phyloP scores from a whole-genome alignment of 108 stramenopile species.

The Skeletonema costatum region DNA sequence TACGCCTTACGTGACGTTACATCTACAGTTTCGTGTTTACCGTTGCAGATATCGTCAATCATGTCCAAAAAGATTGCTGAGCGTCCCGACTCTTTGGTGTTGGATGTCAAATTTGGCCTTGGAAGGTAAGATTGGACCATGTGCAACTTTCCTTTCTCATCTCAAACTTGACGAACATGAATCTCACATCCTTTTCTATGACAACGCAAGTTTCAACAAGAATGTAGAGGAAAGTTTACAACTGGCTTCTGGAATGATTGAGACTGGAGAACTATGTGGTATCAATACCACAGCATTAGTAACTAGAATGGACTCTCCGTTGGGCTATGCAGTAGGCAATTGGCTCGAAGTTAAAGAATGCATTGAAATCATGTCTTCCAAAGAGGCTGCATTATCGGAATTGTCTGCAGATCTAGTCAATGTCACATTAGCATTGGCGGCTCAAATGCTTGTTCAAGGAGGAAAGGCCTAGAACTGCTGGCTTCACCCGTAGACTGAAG shows the following conservation, averaged over 20 bases:
- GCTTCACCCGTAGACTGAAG: too few species aligned
- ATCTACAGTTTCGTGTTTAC: constrained; percentile 66
- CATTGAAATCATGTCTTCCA: constrained; percentile 62
- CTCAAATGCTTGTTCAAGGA: constrained; percentile 79
- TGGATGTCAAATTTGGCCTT: constrained; percentile 79
- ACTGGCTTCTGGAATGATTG: constrained; percentile 70
- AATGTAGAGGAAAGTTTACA: constrained; percentile 58
- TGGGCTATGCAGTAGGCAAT: constrained; percentile 81
- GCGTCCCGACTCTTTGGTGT: constrained; percentile 68
- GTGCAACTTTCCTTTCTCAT: background rate
- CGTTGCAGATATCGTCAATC: constrained; percentile 78
- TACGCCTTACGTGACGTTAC: constrained; percentile 89
- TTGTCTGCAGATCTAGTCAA: constrained; percentile 53
- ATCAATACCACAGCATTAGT: constrained; percentile 71
- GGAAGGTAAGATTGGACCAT: background rate
- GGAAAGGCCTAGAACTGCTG: too few species aligned
- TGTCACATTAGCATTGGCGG: constrained; percentile 65
- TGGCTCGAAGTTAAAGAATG: constrained; percentile 86
- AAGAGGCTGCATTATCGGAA: constrained; percentile 14
- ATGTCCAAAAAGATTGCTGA: constrained; percentile 90
- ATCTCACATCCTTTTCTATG: constrained; percentile 16
- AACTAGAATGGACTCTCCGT: constrained; percentile 77
- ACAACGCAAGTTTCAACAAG: constrained; percentile 64
- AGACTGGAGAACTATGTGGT: constrained; percentile 73
- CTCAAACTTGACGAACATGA: background rate